A percentile compares a stretch with the other conserved stretches of the same genome.
phyloP scores from a whole-genome alignment of 176 grass and related monocot species.

The Thalia dealbata region DNA sequence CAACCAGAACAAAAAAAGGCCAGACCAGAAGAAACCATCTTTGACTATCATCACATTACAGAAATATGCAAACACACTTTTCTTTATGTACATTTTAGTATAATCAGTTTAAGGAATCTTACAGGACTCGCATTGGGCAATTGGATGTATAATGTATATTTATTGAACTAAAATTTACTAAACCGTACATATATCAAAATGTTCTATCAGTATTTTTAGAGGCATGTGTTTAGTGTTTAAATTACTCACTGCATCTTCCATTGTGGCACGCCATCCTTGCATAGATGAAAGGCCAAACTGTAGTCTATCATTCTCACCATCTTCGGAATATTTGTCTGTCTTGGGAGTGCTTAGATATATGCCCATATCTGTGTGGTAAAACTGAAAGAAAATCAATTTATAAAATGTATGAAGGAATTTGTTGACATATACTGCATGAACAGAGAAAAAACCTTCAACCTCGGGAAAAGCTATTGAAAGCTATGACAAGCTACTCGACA shows the following conservation, averaged over 20 bases:
- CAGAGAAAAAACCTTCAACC: background rate
- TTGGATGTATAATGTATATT: no score
- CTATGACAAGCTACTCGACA: background rate
- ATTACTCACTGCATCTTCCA: slow-evolving; percentile 12
- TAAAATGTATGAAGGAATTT: background rate
- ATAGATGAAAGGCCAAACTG: slow-evolving; percentile 13
- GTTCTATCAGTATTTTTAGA: no score
- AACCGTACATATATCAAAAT: no score
- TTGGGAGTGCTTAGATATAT: slow-evolving; percentile 13
- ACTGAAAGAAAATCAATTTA: background rate
- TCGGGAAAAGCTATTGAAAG: background rate
- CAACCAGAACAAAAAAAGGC: no score
- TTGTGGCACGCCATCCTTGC: slow-evolving; percentile 19
- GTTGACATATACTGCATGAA: background rate
- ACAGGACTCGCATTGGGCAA: no score
- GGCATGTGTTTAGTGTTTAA: background rate
- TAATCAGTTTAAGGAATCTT: background rate
- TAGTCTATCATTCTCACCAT: background rate
- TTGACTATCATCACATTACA: background rate
- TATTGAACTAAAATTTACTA: no score
- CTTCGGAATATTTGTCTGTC: slow-evolving; percentile 15
- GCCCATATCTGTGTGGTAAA: slow-evolving; percentile 1
- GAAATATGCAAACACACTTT: background rate
- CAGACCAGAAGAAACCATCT: background rate
- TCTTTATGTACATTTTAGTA: background rate